Evolutionary conservation across 2,329 filamentous ascomycete genomes (phyloP).

Genomic region (Hymenoscyphus infarciens): DNA sequence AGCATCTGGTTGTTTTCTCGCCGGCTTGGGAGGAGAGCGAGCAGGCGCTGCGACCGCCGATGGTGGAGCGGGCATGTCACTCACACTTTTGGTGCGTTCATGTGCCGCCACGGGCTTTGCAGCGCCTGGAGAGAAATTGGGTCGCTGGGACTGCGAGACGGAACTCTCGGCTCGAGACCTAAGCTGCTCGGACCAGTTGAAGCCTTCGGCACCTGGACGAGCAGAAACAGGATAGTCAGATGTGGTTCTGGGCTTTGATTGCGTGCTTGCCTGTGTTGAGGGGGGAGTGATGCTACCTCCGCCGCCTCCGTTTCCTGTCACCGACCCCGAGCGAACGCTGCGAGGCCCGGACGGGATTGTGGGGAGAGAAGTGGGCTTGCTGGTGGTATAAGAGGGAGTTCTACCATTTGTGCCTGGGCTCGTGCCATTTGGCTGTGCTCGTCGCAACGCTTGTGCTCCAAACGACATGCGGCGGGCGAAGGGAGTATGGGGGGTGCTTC

Average conservation of each 20-base stretch:
- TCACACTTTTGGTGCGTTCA: slow-evolving; percentile 67
- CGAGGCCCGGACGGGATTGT: slow-evolving; percentile 30
- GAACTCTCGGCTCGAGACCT: slow-evolving; percentile 85
- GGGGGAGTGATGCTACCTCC: slow-evolving; percentile 29
- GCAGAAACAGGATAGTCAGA: slow-evolving; percentile 58
- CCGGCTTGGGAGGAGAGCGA: slow-evolving; percentile 37
- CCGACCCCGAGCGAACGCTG: slow-evolving; percentile 21
- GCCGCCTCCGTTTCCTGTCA: slow-evolving; percentile 21
- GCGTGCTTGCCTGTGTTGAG: slow-evolving; percentile 53
- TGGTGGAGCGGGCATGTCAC: slow-evolving; percentile 57
- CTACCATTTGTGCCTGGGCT: slow-evolving; percentile 29
- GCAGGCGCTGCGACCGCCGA: slow-evolving; percentile 36
- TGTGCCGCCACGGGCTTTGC: slow-evolving; percentile 43
- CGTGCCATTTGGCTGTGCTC: slow-evolving; percentile 36
- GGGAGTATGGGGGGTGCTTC: slow-evolving; percentile 64
- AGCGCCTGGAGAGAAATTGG: slow-evolving; percentile 32
- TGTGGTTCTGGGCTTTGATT: slow-evolving; percentile 54
- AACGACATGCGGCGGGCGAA: slow-evolving; percentile 87
- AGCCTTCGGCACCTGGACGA: slow-evolving; percentile 74
- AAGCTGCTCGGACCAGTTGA: slow-evolving; percentile 97
- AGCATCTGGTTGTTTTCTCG: slow-evolving; percentile 72
- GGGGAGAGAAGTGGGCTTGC: slow-evolving; percentile 23
- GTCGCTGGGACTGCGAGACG: slow-evolving; percentile 44
- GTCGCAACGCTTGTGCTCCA: slow-evolving; percentile 63
- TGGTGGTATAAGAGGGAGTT: slow-evolving; percentile 32